Percentiles rank a stretch among this genome's conserved stretches.
These are phyloP conservation scores for Pseudogymnoascus sp. DNA, from an alignment of 2,329 filamentous ascomycete species.

Conservation along the genomic window DNA sequence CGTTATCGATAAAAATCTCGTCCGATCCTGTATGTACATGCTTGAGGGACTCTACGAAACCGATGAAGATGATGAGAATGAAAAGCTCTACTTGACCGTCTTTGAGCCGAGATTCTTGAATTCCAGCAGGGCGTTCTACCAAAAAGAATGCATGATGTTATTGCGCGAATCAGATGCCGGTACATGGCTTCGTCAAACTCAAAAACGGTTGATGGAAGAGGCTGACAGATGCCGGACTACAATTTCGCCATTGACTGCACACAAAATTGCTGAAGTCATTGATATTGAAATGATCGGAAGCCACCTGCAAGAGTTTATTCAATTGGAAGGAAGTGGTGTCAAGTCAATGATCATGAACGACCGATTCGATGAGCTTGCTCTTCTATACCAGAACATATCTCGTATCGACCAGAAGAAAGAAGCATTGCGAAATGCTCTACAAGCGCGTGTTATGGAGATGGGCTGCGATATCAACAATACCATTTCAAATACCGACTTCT, in stretches of 20 bases:
- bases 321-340: slow-evolving; percentile 76
- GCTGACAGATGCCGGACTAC: slow-evolving; percentile 74
- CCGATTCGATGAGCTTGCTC: slow-evolving; percentile 65
- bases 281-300: slow-evolving; percentile 71
- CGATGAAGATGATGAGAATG: slow-evolving; percentile 64
- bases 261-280: slow-evolving; percentile 67
- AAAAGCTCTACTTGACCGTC: slow-evolving; percentile 72
- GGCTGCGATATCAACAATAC: slow-evolving; percentile 74
- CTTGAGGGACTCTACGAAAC: slow-evolving; percentile 80
- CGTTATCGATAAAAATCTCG: slow-evolving; percentile 71
- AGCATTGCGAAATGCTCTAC: slow-evolving; percentile 61
- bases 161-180: slow-evolving; percentile 72
- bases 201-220: slow-evolving; percentile 70
- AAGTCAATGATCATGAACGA: slow-evolving; percentile 89
- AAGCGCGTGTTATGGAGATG: slow-evolving; percentile 67
- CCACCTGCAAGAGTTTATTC: slow-evolving; percentile 73
- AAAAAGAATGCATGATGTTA: slow-evolving; percentile 62
- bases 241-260: slow-evolving; percentile 59
- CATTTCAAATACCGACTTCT: slow-evolving; percentile 48
- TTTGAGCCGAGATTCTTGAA: slow-evolving; percentile 75
- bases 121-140: slow-evolving; percentile 67
- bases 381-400: slow-evolving; percentile 70
- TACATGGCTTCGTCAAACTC: slow-evolving; percentile 70
- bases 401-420: slow-evolving; percentile 68
- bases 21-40: slow-evolving; percentile 82